Evolutionary conservation across 192 early-diverging fungal species (phyloP).

Genomic region (Coemansia sp.): DNA sequence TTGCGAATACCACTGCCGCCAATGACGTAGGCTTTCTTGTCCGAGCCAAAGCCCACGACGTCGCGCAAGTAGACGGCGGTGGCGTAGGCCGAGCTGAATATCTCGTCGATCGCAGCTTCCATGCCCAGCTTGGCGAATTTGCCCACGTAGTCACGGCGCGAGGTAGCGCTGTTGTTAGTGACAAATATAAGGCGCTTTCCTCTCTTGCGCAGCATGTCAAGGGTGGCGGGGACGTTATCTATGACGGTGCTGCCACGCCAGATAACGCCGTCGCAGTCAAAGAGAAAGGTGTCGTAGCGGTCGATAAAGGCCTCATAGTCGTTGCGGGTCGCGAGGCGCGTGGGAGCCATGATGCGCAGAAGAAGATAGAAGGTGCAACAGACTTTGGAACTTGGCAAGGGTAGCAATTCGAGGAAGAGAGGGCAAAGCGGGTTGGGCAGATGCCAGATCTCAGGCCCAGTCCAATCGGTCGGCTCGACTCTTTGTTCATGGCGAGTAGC

Average conservation of each 20-base stretch:
- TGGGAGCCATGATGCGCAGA: slow-evolving; percentile 16
- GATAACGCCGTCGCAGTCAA: slow-evolving; percentile 99
- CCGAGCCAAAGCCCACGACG: slow-evolving; percentile 77
- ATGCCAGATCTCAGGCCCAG: too few species aligned
- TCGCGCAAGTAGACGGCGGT: slow-evolving; percentile 92
- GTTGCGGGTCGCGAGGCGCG: slow-evolving; percentile 15
- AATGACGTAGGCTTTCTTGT: slow-evolving; percentile 91
- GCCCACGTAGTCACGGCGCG: slow-evolving; percentile 73
- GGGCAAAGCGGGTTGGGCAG: too few species aligned
- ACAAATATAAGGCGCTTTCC: slow-evolving; percentile 96
- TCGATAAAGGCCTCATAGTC: slow-evolving; percentile 69
- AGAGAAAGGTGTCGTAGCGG: slow-evolving; percentile 88
- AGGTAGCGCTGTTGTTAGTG: slow-evolving; percentile 96
- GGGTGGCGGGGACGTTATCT: slow-evolving; percentile 67
- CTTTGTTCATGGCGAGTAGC: too few species aligned
- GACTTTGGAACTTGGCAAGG: too few species aligned
- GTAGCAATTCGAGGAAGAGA: too few species aligned
- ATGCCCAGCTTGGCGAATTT: slow-evolving; percentile 88
- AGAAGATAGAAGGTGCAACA: not conserved
- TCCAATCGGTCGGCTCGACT: too few species aligned
- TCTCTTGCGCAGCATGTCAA: slow-evolving; percentile 72
- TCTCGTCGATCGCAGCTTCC: slow-evolving; percentile 77
- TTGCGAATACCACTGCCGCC: slow-evolving; percentile 87
- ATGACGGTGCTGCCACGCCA: slow-evolving; percentile 82
- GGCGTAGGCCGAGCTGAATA: slow-evolving; percentile 92